Percentiles rank a stretch among this genome's conserved stretches.
phyloP scores from a whole-genome alignment of 495 filamentous ascomycete species.

The Lasiosphaeria miniovina region DNA sequence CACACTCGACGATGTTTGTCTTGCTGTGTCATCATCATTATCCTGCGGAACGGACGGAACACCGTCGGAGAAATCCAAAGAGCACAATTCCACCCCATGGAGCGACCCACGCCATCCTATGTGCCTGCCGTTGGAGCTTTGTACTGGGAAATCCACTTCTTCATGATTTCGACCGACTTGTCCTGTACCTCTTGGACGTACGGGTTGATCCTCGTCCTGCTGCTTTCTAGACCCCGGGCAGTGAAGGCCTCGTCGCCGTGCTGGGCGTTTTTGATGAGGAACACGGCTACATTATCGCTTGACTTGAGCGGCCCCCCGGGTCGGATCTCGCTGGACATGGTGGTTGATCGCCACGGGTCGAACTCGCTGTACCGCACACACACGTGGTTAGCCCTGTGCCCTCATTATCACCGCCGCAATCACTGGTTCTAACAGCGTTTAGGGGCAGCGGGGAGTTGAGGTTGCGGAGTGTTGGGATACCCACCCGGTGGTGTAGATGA shows the following conservation, averaged over 20 bases:
- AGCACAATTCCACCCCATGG: not conserved
- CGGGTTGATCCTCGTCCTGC: slow-evolving; percentile 32
- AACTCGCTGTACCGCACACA: slow-evolving; percentile 38
- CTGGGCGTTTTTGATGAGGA: slow-evolving; percentile 54
- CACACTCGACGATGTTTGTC: too few relatives aligned
- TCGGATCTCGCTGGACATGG: slow-evolving; percentile 51
- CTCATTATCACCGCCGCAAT: too few relatives aligned
- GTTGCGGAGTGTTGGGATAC: too few relatives aligned
- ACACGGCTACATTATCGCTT: slow-evolving; percentile 42
- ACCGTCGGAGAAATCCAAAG: too few relatives aligned
- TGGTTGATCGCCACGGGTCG: slow-evolving; percentile 58
- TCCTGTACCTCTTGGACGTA: slow-evolving; percentile 41
- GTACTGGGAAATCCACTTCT: slow-evolving; percentile 48
- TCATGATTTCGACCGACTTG: slow-evolving; percentile 33
- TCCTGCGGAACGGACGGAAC: too few relatives aligned
- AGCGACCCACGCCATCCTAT: not conserved
- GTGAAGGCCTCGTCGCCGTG: slow-evolving; percentile 51
- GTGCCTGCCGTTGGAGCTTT: slow-evolving; percentile 11
- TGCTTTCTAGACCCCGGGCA: slow-evolving; percentile 33
- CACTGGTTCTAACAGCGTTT: too few relatives aligned
- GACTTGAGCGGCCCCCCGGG: slow-evolving; percentile 54
- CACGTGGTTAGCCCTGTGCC: not conserved
- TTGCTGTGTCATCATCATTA: too few relatives aligned
- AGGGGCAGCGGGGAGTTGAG: too few relatives aligned
- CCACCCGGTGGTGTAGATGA: slow-evolving; percentile 60